phyloP scores from a whole-genome alignment of 2,329 filamentous ascomycete genomes.

The Parastagonospora nodorum region DNA sequence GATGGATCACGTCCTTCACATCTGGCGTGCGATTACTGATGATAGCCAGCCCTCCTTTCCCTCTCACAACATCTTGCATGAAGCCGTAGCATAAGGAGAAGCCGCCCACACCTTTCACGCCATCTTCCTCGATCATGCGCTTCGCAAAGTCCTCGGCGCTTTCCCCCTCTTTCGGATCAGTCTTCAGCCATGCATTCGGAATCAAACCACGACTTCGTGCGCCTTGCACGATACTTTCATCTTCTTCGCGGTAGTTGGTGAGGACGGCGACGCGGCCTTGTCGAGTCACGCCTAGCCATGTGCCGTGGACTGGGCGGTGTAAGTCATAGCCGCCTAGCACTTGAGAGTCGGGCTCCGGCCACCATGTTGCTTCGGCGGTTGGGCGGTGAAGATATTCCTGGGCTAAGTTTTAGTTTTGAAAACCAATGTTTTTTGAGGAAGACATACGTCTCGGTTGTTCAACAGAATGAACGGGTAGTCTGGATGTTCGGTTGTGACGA shows the following conservation, averaged over 20 bases:
- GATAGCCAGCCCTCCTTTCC: constrained; percentile 54
- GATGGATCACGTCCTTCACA: constrained; percentile 56
- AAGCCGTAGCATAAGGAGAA: constrained; percentile 67
- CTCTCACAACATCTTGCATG: constrained; percentile 50
- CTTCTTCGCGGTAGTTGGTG: constrained; percentile 67
- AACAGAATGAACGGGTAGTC: constrained; percentile 57
- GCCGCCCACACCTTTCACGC: constrained; percentile 64
- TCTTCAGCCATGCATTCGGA: constrained; percentile 63
- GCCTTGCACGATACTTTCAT: constrained; percentile 48
- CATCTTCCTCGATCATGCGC: constrained; percentile 59
- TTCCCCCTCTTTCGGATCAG: constrained; percentile 40
- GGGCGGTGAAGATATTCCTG: constrained; percentile 67
- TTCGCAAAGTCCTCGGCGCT: constrained; percentile 58
- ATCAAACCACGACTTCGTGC: constrained; percentile 63
- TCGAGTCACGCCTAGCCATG: constrained; percentile 67
- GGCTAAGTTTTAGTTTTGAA: constrained; percentile 7
- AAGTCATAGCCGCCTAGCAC: constrained; percentile 67
- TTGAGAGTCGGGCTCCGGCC: constrained; percentile 59
- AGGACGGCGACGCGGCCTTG: constrained; percentile 66
- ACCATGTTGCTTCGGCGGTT: constrained; percentile 64
- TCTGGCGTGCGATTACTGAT: constrained; percentile 66
- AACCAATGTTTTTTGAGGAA: too few relatives aligned
- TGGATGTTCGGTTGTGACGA: constrained; percentile 55
- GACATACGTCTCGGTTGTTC: constrained; percentile 55
- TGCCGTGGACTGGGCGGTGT: constrained; percentile 63